Evolutionary conservation across 2,329 filamentous ascomycete species (phyloP), one percentile per base, ranked within the genome.

Genomic region (Erysiphe neolycopersici): DNA sequence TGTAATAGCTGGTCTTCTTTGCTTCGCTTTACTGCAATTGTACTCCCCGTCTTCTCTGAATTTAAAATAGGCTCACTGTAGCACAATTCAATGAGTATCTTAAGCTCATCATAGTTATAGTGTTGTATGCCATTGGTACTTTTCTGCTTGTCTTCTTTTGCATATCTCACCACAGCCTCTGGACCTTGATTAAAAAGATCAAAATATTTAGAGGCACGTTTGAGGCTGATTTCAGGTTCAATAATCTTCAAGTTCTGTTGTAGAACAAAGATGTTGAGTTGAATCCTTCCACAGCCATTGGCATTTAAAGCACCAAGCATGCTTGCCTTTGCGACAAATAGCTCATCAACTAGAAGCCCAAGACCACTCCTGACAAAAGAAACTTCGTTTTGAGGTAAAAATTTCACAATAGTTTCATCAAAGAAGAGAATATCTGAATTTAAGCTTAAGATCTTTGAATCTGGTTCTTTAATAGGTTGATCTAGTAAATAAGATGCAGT

Each of bases 191-290:
- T 68, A 53, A 80, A 83, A 33, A 87, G 58, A 17, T 68, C 66
- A 54, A 75, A 85, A 61, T 79, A 87, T 46, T 70, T 67, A 17
- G 71, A 68, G 1, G 76, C 71, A 32, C 71, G 63, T 4, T 66
- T 64, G 26, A 87, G 64, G 45, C 70, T 67, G 3, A 80, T 76
- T 9, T 69, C 69, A 1, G 71, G 66, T 59, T 89, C 83, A 43
- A 98, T 76, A 51, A 92, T 92, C 63, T 93, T 93, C 44, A 98
- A 71, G 54, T 93, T 94, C 58, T 98, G 89, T 61, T 95, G 87
- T 43, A 98, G 65, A 36, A 98, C 89, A 19, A 94, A 68, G 41
- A 94, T 83, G 58, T 98, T 93, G 54, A 95, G 72, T 58, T 84
- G 78, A 72, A 98, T 84, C 33, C 84, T 72, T n/a, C 76, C 73